A percentile compares a stretch with the other conserved stretches of the same genome.
Evolutionary conservation across 2,329 filamentous ascomycete species (phyloP).

Genomic region (Ophiostoma pallidulum): DNA sequence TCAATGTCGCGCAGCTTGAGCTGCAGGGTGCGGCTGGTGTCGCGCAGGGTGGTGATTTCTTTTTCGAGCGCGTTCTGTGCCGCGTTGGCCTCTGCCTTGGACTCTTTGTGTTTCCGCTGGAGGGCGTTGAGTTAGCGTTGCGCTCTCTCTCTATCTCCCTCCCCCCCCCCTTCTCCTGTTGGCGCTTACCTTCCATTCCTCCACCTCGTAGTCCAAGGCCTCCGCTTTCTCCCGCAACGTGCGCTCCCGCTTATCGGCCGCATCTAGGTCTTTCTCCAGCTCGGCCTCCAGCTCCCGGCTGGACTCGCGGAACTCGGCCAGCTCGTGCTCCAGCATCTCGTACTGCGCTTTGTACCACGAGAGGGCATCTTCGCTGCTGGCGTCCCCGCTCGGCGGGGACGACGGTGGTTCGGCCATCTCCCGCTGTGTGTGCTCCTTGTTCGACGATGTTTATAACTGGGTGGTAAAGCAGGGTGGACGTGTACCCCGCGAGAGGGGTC

Average conservation of each 20-base stretch:
- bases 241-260: slow-evolving; percentile 86
- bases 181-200: slow-evolving; percentile 86
- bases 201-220: slow-evolving; percentile 74
- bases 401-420: slow-evolving; percentile 56
- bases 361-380: slow-evolving; percentile 62
- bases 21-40: slow-evolving; percentile 71
- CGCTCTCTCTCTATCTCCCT: slow-evolving; percentile 2
- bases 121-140: slow-evolving; percentile 13
- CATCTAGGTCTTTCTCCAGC: slow-evolving; percentile 91
- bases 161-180: neutral
- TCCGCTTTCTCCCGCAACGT: slow-evolving; percentile 81
- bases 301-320: slow-evolving; percentile 87
- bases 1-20: slow-evolving; percentile 87
- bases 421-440: no score
- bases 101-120: slow-evolving; percentile 91
- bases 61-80: slow-evolving; percentile 86
- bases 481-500: no score
- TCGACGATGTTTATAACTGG: no score
- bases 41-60: slow-evolving; percentile 85
- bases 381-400: slow-evolving; percentile 47
- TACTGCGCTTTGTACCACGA: slow-evolving; percentile 96
- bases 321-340: slow-evolving; percentile 80
- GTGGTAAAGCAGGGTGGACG: no score
- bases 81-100: slow-evolving; percentile 75
- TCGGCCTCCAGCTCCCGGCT: slow-evolving; percentile 91